Conservation (phyloP, 2,329 filamentous ascomycete species). For the Thelonectria blattea region DNA sequence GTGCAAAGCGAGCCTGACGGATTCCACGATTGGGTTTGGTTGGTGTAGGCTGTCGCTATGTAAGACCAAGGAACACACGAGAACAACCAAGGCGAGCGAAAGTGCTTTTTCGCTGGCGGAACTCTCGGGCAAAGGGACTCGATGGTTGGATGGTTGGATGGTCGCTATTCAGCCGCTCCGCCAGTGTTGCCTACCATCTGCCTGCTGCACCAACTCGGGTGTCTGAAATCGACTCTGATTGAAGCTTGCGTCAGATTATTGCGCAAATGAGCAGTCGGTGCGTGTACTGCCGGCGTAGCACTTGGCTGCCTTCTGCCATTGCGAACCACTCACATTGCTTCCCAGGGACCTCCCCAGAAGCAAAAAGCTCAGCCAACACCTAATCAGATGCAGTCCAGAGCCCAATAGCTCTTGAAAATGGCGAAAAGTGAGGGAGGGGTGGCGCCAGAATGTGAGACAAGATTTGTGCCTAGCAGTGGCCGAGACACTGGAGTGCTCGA, state of each 20-base stretch:
- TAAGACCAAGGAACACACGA: not conserved
- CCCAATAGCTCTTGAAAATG: conserved; percentile 1
- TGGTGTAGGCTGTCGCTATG: not conserved
- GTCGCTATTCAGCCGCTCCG: conserved; percentile 7
- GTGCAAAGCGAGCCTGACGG: not conserved
- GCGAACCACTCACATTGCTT: not conserved
- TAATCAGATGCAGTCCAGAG: not conserved
- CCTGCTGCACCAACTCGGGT: no score
- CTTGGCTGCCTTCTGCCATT: conserved; percentile 3
- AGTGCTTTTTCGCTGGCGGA: conserved; percentile 5
- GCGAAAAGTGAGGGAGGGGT: conserved; percentile 14
- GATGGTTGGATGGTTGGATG: not conserved
- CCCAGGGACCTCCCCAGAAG: no score
- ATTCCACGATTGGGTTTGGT: not conserved
- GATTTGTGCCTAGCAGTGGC: conserved; percentile 3
- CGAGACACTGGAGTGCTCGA: not conserved
- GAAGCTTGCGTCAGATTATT: conserved; percentile 1
- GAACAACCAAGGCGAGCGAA: not conserved
- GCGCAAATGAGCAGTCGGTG: conserved; percentile 24
- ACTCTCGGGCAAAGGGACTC: conserved; percentile 4
- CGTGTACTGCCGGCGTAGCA: conserved; percentile 5
- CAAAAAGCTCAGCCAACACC: no score
- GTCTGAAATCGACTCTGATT: conserved; percentile 4
- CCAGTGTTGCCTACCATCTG: not conserved
- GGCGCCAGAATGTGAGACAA: conserved; percentile 15